Evolutionary conservation across 2,329 filamentous ascomycete genomes (phyloP), one percentile per base, ranked within the genome.

Genomic region (Xylaria sp.): DNA sequence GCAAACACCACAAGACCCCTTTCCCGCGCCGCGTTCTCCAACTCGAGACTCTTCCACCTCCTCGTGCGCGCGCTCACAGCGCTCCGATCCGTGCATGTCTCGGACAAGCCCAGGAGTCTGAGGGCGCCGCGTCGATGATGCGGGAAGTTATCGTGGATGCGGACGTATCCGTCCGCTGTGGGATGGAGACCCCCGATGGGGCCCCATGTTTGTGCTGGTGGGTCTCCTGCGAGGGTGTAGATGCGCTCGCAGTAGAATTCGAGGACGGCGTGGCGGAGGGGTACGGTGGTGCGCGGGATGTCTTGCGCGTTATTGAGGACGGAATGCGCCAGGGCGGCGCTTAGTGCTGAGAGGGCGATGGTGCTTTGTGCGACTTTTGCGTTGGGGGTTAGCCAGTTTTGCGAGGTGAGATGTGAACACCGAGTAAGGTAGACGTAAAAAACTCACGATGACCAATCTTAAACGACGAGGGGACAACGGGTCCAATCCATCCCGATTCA

Each of bases 221-320:
- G 67, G n/a, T 72, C 67, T 2, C 73, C 75, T 23, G 77, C 68
- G 2, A 85, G 67, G 0, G 69, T 70, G 58, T 81, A 81, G 1
- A 83, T 68, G 1, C 76, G 69, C 61, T 84, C 81, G 0, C 80
- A 83, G 19, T 77, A 76, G 70, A 83, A 85, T 61, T 85, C 82
- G 2, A 78, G 67, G 5, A 73, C 69, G 0, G 82, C 80, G 62
- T 82, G 79, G 19, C 75, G 70, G 0, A 75, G 70, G 1, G 76
- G 72, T 0, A 84, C 77, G 1, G 66, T 74, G 1, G 83, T 76
- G 0, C 30, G 62, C 0, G 78, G 75, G 0, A 78, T 59, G 6
- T 2, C 10, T 5, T 23, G 35, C 1, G 18, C 37, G 18, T 5
- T n/a, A 18, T 0, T 0, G 39, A 47, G n/a, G 34, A 69, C 44